These are phyloP conservation scores for Monotropa hypopitys DNA, from an alignment of 179 eudicot genomes.

Conservation along the genomic window DNA sequence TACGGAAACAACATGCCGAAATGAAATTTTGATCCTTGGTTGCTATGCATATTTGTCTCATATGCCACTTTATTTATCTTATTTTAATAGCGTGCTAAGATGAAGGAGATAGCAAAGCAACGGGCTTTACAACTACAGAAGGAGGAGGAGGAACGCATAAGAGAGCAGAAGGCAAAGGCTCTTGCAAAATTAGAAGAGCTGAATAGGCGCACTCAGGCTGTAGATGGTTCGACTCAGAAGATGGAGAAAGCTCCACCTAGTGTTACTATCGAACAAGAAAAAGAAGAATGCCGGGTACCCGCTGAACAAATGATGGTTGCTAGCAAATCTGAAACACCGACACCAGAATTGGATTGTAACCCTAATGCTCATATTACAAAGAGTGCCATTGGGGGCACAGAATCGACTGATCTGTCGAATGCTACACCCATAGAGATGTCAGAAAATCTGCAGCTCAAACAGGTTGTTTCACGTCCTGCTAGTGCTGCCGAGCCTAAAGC, in stretches of 20 bases:
- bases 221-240: slow-evolving; percentile 35
- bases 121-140: slow-evolving; percentile 66
- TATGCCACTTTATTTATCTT: background rate
- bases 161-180: slow-evolving; percentile 94
- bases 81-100: slow-evolving; percentile 57
- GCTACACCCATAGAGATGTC: slow-evolving; percentile 11
- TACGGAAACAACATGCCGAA: too few relatives aligned
- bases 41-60: background rate
- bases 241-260: slow-evolving; percentile 21
- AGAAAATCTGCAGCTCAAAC: slow-evolving; percentile 16
- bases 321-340: slow-evolving; percentile 16
- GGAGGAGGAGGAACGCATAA: slow-evolving; percentile 84
- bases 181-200: slow-evolving; percentile 80
- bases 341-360: slow-evolving; percentile 13
- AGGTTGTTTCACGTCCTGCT: slow-evolving; percentile 12
- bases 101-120: slow-evolving; percentile 74
- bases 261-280: slow-evolving; percentile 22
- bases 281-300: slow-evolving; percentile 20
- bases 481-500: slow-evolving; percentile 22
- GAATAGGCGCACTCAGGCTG: slow-evolving; percentile 47
- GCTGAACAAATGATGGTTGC: slow-evolving; percentile 20
- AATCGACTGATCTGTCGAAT: slow-evolving; percentile 18
- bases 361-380: slow-evolving; percentile 19
- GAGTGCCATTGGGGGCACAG: slow-evolving; percentile 15
- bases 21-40: background rate